These are phyloP conservation scores for Tetrahymena malaccensis DNA, from an alignment of 73 alveolate genomes.

Conservation along the genomic window DNA sequence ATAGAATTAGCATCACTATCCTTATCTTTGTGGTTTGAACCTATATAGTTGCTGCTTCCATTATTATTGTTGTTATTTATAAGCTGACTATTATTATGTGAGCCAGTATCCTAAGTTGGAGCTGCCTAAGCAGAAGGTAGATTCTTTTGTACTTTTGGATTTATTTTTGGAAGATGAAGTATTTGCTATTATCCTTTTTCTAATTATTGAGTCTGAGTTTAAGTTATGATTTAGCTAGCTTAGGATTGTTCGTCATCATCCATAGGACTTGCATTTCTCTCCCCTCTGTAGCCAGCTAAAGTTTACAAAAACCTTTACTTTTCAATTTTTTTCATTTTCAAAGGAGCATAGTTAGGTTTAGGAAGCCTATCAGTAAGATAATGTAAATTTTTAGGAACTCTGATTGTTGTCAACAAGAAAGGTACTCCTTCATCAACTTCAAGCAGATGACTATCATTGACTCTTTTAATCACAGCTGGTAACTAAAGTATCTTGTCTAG, in stretches of 20 bases:
- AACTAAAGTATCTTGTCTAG: constrained; percentile 27
- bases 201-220: background rate
- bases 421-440: constrained; percentile 20
- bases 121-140: background rate
- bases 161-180: background rate
- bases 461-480: constrained; percentile 26
- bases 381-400: constrained; percentile 80
- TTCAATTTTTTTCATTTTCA: constrained; percentile 19
- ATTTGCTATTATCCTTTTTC: background rate
- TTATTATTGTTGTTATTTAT: background rate
- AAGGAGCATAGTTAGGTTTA: constrained; percentile 70
- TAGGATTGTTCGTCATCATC: background rate
- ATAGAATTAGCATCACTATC: background rate
- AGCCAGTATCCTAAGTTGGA: background rate
- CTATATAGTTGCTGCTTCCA: background rate
- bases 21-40: background rate
- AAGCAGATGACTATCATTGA: constrained; percentile 23
- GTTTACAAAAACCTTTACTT: constrained; percentile 22
- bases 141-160: background rate
- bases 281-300: constrained; percentile 22
- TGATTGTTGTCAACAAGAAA: constrained; percentile 67
- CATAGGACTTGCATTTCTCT: background rate
- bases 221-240: background rate
- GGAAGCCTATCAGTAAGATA: constrained; percentile 87
- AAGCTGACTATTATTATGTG: background rate